Evolutionary conservation across 164 flowering plant species (phyloP).

Genomic region (Brasenia schreberi): DNA sequence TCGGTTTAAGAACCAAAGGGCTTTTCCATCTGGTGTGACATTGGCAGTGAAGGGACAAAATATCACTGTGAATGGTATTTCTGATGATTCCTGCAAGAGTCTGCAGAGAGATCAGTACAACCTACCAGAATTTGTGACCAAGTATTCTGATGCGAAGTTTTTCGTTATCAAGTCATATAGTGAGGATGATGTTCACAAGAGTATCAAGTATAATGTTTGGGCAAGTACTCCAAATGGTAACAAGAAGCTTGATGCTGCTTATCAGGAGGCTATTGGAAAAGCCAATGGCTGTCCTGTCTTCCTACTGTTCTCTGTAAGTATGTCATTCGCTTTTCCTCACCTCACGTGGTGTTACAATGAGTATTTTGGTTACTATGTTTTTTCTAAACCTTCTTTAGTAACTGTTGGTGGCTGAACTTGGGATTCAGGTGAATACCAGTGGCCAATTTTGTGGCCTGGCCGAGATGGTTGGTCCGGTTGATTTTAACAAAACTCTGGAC

Average conservation of each 20-base stretch:
- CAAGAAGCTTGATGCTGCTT: conserved; percentile 76
- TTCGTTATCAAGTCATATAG: conserved; percentile 85
- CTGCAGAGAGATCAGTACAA: conserved; percentile 56
- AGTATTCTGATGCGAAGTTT: conserved; percentile 63
- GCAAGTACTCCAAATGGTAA: conserved; percentile 86
- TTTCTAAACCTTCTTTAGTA: too few relatives aligned
- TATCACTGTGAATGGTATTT: conserved; percentile 13
- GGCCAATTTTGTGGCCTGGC: conserved; percentile 89
- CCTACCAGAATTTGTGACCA: conserved; percentile 45
- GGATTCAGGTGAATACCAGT: conserved; percentile 66
- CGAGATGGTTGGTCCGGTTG: conserved; percentile 81
- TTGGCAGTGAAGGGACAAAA: conserved; percentile 47
- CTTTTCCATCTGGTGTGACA: conserved; percentile 16
- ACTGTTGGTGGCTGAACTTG: too few relatives aligned
- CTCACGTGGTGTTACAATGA: too few relatives aligned
- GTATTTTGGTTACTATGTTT: too few relatives aligned
- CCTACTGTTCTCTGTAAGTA: conserved; percentile 72
- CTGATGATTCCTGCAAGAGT: conserved; percentile 15
- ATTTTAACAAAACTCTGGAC: conserved; percentile 60
- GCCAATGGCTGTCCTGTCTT: conserved; percentile 58
- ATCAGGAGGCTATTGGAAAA: conserved; percentile 55
- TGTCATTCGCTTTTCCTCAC: not conserved
- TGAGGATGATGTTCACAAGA: conserved; percentile 91
- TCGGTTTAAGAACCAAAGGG: conserved; percentile 43
- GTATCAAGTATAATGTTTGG: conserved; percentile 84